Evolutionary conservation across 2,329 filamentous ascomycete genomes (phyloP).

Genomic region (Diaporthe nobilis): DNA sequence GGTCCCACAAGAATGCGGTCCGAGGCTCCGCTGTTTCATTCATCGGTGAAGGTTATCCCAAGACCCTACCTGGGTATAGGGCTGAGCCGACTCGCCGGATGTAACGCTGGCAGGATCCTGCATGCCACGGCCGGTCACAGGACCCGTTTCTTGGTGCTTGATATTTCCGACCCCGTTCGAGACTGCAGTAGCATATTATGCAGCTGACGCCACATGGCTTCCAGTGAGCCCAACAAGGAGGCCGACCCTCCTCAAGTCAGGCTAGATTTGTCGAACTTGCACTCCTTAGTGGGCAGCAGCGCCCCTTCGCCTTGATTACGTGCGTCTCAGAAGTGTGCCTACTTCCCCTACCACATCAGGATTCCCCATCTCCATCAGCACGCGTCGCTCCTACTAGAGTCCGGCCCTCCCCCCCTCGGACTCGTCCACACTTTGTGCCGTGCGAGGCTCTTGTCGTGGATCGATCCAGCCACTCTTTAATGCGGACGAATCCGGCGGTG

Average conservation of each 20-base stretch:
- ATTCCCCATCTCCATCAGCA: conserved; percentile 3
- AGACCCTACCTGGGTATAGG: conserved; percentile 8
- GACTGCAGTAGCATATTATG: conserved; percentile 30
- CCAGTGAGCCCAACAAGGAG: not conserved
- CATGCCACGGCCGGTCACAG: conserved; percentile 9
- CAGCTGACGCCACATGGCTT: conserved; percentile 30
- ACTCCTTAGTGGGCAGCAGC: not conserved
- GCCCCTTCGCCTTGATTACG: conserved; percentile 24
- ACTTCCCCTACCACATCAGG: not conserved
- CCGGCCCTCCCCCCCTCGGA: conserved; percentile 13
- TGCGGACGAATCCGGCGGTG: conserved; percentile 17
- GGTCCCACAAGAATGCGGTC: conserved; percentile 9
- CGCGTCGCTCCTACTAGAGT: conserved; percentile 2
- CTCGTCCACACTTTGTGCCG: conserved; percentile 4
- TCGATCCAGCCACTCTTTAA: not conserved
- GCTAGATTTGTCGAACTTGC: not conserved
- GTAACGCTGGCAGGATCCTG: conserved; percentile 22
- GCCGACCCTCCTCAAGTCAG: not conserved
- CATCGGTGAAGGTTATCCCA: conserved; percentile 20
- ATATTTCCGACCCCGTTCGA: conserved; percentile 1
- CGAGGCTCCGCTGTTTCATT: conserved; percentile 23
- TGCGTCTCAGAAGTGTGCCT: conserved; percentile 26
- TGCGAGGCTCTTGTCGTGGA: conserved; percentile 1
- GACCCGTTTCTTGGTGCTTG: conserved; percentile 13
- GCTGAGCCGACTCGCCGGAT: conserved; percentile 30